A percentile compares a stretch with the other conserved stretches of the same genome.
Conservation (phyloP, 257 asterid genomes). For the Nicotiana tabacum region DNA sequence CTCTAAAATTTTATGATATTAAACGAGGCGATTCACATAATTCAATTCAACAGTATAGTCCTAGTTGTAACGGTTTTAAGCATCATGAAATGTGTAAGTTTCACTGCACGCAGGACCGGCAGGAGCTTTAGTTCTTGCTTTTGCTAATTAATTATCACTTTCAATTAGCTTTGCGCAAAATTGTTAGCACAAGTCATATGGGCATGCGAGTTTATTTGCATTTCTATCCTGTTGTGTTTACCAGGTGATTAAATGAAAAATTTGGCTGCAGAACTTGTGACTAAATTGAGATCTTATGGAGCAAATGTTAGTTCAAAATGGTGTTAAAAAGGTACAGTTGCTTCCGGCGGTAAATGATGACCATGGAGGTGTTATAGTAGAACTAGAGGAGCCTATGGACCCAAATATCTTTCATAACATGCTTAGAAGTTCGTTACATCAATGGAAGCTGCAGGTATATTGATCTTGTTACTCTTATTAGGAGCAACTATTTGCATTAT, state of each 20-base stretch:
- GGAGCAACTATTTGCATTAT: neutral
- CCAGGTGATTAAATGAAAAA: neutral
- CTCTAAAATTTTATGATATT: neutral
- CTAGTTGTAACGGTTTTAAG: neutral
- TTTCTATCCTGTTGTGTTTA: neutral
- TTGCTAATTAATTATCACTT: neutral
- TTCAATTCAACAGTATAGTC: neutral
- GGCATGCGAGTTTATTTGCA: neutral
- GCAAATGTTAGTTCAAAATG: slow-evolving; percentile 25
- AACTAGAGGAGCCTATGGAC: slow-evolving; percentile 51
- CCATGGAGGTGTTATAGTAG: slow-evolving; percentile 59
- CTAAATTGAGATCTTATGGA: slow-evolving; percentile 31
- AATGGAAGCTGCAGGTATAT: slow-evolving; percentile 65
- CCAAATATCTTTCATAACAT: slow-evolving; percentile 31
- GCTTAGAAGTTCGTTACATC: slow-evolving; percentile 44
- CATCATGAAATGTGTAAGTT: neutral
- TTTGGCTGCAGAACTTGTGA: neutral
- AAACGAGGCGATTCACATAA: neutral
- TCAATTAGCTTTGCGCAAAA: neutral
- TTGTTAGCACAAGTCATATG: neutral
- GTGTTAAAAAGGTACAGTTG: slow-evolving; percentile 18
- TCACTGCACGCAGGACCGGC: neutral
- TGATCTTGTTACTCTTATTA: neutral
- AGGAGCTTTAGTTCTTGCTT: neutral
- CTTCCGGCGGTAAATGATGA: slow-evolving; percentile 56